Evolutionary conservation across 1,284 basidiomycete genomes (phyloP), one percentile per base, ranked within the genome.

Genomic region (Rhodotorula sp.): DNA sequence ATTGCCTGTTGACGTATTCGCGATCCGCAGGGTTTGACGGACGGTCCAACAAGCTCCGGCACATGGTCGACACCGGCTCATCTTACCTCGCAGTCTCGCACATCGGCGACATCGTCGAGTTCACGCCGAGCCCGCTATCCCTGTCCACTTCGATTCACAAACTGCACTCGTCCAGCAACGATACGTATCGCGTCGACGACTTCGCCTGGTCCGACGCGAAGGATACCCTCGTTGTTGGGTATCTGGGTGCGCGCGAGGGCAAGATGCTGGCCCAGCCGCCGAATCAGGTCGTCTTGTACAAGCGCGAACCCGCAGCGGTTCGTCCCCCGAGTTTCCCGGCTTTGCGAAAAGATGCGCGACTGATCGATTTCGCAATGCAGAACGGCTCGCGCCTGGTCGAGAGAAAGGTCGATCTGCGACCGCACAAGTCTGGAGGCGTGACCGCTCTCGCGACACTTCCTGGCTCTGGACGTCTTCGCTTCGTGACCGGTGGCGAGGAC

Each of bases 81-180:
- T 62, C 66, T 5, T 63, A 71, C 62, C 57, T 75, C 47, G 69
- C 71, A 14, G 64, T 70, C 48, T 68, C 71, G 43, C 64, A 69
- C 58, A 16, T 64, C 15, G 73, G 73, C 48, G 73, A 75, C 54
- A 60, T 75, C 28, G 66, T 66, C 56, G 71, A 73, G 60, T 72
- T 63, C 54, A 47, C 45, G 8, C 48, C 34, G 47, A 60, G 57
- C 6, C 26, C 57, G 15, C n/a, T 55, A 15, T 21, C 54, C 23
- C 28, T 45, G n/a, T 38, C 47, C 14, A 49, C 50, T 12, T 60
- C 58, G 18, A 55, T 70, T 19, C 58, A 49, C 19, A 72, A 75
- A 47, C 50, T 70, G 5, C 34, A 62, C 50, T 26, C 47, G 14
- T 61, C 66, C 55, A 68, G 21, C 34, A 50, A 57, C 54, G 67